Evolutionary conservation across 768 basidiomycete genomes (phyloP).

Genomic region (Candolleomyces eurysporus): DNA sequence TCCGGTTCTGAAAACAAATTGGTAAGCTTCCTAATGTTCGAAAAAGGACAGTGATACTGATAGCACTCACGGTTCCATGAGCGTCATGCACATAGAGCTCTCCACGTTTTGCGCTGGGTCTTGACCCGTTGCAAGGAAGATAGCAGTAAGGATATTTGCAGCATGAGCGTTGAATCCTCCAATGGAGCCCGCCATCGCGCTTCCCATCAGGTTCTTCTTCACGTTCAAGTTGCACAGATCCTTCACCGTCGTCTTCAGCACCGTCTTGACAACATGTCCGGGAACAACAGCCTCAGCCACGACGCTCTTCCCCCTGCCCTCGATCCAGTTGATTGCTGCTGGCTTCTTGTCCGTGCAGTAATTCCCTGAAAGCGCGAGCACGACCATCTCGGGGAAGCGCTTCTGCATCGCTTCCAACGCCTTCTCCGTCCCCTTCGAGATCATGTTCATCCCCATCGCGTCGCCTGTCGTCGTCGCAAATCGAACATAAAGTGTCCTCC

Average conservation of each 20-base stretch:
- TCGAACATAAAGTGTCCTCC: constrained; percentile 88
- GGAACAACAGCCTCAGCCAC: constrained; percentile 75
- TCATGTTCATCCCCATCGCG: constrained; percentile 99
- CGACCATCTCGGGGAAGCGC: constrained; percentile 77
- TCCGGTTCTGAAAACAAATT: no score
- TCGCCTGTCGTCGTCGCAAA: constrained; percentile 95
- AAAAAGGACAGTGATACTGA: constrained; percentile 41
- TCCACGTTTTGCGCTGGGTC: constrained; percentile 99
- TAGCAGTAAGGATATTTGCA: constrained; percentile 92
- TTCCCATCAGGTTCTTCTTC: constrained; percentile 97
- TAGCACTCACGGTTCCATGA: constrained; percentile 98
- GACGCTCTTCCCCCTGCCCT: constrained; percentile 96
- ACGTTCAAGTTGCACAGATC: constrained; percentile 86
- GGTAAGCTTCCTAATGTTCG: no score
- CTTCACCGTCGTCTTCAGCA: constrained; percentile 95
- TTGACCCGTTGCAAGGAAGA: constrained; percentile 96
- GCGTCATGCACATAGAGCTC: constrained; percentile 96
- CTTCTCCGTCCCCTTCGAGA: constrained; percentile 96
- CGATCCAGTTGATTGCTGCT: constrained; percentile 95
- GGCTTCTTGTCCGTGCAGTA: no score
- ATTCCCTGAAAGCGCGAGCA: no score
- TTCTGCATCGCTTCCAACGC: constrained; percentile 77
- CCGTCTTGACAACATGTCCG: constrained; percentile 63
- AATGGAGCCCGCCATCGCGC: constrained; percentile 95
- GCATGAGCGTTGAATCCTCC: constrained; percentile 43